Conservation (phyloP, 1,284 basidiomycete species). For the Ganoderma lingzhi region DNA sequence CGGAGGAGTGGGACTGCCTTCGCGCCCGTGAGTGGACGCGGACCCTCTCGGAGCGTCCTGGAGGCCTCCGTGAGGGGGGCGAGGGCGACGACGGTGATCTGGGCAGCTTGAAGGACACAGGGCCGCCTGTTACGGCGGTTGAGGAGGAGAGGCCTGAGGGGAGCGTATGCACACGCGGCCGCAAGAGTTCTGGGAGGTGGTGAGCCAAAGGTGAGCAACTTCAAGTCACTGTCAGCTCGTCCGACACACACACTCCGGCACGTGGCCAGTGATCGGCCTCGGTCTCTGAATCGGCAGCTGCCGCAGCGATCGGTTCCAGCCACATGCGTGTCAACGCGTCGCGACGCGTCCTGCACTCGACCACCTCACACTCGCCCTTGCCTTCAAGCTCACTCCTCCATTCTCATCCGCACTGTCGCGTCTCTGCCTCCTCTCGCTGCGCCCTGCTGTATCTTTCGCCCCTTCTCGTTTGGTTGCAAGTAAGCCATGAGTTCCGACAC, state of each 20-base stretch:
- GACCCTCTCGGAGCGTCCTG: constrained; percentile 33
- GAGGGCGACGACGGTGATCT: constrained; percentile 82
- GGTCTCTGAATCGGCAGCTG: constrained; percentile 8
- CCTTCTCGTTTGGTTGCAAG: neutral
- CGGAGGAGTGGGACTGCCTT: constrained; percentile 35
- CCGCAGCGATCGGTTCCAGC: constrained; percentile 22
- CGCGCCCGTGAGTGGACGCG: constrained; percentile 25
- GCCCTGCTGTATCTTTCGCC: constrained; percentile 8
- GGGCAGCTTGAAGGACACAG: constrained; percentile 62
- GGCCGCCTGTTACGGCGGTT: constrained; percentile 22
- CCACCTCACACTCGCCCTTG: constrained; percentile 4
- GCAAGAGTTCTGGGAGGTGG: neutral
- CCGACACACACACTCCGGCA: constrained; percentile 5
- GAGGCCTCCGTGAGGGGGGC: constrained; percentile 53
- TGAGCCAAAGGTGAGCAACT: neutral
- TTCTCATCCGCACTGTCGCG: constrained; percentile 20
- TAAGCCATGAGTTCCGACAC: constrained; percentile 41
- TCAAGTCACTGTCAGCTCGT: neutral
- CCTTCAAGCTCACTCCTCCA: neutral
- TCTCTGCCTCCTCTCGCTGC: constrained; percentile 9
- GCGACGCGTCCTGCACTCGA: constrained; percentile 31
- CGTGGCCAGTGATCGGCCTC: constrained; percentile 9
- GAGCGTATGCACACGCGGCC: constrained; percentile 1
- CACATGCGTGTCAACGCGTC: constrained; percentile 31
- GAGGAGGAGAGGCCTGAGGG: constrained; percentile 14